Evolutionary conservation across 345 rosid species (phyloP).

Genomic region (Pugionium cornutum): DNA sequence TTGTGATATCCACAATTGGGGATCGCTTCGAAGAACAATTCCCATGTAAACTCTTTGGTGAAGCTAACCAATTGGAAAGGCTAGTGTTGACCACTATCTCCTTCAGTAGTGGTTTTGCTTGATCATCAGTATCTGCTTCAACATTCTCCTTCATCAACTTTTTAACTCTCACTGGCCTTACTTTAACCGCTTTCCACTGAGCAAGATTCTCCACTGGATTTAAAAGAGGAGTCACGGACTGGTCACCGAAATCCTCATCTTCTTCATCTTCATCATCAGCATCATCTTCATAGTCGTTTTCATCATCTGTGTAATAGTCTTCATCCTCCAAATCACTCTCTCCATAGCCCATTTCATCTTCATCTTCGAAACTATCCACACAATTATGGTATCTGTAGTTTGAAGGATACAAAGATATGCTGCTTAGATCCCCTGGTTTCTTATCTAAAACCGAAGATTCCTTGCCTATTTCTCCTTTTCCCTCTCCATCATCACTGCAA

Average conservation of each 20-base stretch:
- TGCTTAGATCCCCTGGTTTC: slow-evolving; percentile 32
- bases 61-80: slow-evolving; percentile 72
- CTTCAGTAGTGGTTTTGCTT: slow-evolving; percentile 44
- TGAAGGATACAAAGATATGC: slow-evolving; percentile 42
- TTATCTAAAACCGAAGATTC: slow-evolving; percentile 7
- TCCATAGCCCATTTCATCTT: slow-evolving; percentile 48
- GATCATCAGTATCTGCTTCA: slow-evolving; percentile 27
- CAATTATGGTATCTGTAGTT: slow-evolving; percentile 67
- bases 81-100: slow-evolving; percentile 68
- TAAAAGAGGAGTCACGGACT: slow-evolving; percentile 56
- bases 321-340: slow-evolving; percentile 62
- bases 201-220: slow-evolving; percentile 76
- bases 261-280: slow-evolving; percentile 39
- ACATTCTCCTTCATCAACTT: slow-evolving; percentile 60
- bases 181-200: slow-evolving; percentile 87
- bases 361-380: slow-evolving; percentile 64
- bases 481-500: slow-evolving; percentile 48
- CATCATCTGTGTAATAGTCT: slow-evolving; percentile 38
- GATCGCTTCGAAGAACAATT: slow-evolving; percentile 34
- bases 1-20: slow-evolving; percentile 48
- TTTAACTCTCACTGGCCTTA: slow-evolving; percentile 48
- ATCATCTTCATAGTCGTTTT: slow-evolving; percentile 41
- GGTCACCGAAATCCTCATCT: slow-evolving; percentile 39
- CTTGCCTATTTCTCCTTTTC: slow-evolving; percentile 31
- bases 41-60: slow-evolving; percentile 29